Evolutionary conservation across 2,329 filamentous ascomycete genomes (phyloP).

Genomic region (Eurotiales sp.): DNA sequence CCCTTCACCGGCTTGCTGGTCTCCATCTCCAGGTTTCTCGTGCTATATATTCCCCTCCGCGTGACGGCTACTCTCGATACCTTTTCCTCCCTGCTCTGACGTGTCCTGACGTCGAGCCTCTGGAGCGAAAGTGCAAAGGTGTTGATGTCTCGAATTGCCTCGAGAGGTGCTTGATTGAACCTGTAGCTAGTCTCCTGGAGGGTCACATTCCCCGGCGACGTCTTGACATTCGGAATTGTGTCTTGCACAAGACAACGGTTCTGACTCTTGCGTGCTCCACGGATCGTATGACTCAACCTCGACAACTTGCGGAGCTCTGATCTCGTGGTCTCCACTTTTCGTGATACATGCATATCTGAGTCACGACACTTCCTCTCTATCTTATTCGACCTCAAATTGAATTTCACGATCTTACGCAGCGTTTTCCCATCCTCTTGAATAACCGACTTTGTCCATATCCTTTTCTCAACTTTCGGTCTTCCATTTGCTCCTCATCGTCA

Average conservation of each 20-base stretch:
- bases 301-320: constrained; percentile 1
- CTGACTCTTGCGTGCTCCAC: constrained; percentile 2
- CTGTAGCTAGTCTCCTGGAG: constrained; percentile 17
- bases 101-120: constrained; percentile 17
- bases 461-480: too few species aligned
- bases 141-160: constrained; percentile 16
- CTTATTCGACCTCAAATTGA: constrained; percentile 21
- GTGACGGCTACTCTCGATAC: constrained; percentile 17
- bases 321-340: constrained; percentile 16
- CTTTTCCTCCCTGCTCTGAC: constrained; percentile 18
- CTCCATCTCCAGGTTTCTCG: constrained; percentile 2
- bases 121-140: constrained; percentile 14
- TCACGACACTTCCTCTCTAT: constrained; percentile 29
- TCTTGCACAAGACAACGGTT: neutral
- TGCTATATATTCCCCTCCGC: constrained; percentile 12
- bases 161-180: constrained; percentile 18
- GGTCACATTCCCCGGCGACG: neutral
- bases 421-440: constrained; percentile 19
- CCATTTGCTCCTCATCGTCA: constrained; percentile 15
- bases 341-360: constrained; percentile 22
- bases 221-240: neutral
- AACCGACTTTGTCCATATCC: constrained; percentile 11
- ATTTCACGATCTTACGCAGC: constrained; percentile 41
- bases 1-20: neutral
- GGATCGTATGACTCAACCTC: constrained; percentile 15